A percentile compares a stretch with the other conserved stretches of the same genome.
Conservation (phyloP, 352 stramenopile species). For the Thraustochytrium striatum region DNA sequence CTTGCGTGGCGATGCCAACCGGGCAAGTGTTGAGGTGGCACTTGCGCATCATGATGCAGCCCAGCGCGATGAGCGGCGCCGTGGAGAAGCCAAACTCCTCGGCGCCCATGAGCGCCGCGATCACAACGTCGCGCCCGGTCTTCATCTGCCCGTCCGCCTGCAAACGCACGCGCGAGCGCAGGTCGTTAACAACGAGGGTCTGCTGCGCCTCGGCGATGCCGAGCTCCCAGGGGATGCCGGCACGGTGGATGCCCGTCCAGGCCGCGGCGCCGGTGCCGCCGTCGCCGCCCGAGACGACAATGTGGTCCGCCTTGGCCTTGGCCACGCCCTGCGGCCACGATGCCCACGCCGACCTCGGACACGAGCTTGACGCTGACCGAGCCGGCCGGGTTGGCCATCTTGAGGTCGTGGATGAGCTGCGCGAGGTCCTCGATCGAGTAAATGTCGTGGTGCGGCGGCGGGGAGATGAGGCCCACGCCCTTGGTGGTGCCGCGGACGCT, state of each 20-base stretch:
- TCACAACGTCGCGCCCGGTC: conserved; percentile 82
- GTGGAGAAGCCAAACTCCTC: conserved; percentile 94
- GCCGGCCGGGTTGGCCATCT: conserved; percentile 83
- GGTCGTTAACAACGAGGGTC: conserved; percentile 89
- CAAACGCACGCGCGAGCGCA: conserved; percentile 75
- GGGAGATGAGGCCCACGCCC: conserved; percentile 90
- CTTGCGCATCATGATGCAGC: conserved; percentile 97
- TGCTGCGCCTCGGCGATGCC: conserved; percentile 92
- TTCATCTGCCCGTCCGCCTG: conserved; percentile 94
- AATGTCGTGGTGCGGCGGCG: conserved; percentile 94
- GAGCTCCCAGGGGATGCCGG: conserved; percentile 89
- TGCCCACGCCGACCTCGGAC: conserved; percentile 89
- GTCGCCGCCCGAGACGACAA: conserved; percentile 89
- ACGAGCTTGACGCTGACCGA: conserved; percentile 93
- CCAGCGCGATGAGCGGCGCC: conserved; percentile 86
- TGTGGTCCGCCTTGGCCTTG: conserved; percentile 87
- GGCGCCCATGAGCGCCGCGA: conserved; percentile 86
- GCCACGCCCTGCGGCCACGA: conserved; percentile 81
- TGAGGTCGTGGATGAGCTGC: conserved; percentile 95
- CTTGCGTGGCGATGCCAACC: conserved; percentile 95
- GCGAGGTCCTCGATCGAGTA: conserved; percentile 97
- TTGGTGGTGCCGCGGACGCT: conserved; percentile 90
- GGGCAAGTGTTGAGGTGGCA: conserved; percentile 95
- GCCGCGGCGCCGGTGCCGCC: conserved; percentile 88
- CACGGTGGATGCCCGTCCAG: conserved; percentile 88